These are phyloP conservation scores for Cladosporium sp. DNA, from an alignment of 2,329 filamentous ascomycete species.

Conservation along the genomic window DNA sequence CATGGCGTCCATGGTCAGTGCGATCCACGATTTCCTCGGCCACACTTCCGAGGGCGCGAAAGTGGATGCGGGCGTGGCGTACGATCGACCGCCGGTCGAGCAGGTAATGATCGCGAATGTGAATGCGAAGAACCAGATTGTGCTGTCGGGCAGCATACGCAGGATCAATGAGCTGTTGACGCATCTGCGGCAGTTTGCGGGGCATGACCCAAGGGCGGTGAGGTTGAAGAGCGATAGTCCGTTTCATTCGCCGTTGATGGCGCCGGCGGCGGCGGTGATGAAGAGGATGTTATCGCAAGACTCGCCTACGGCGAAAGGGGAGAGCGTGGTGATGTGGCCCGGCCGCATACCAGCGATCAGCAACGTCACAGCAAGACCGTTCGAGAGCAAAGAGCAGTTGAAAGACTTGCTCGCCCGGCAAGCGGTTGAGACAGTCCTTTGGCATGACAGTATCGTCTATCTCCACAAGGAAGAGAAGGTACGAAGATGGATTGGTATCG, in stretches of 20 bases:
- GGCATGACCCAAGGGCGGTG: constrained; percentile 87
- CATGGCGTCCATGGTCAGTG: constrained; percentile 66
- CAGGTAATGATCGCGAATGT: constrained; percentile 91
- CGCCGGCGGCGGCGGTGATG: constrained; percentile 76
- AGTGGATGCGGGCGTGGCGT: constrained; percentile 59
- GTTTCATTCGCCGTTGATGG: constrained; percentile 91
- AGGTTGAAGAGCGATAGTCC: constrained; percentile 83
- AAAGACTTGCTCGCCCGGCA: constrained; percentile 77
- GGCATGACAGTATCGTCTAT: constrained; percentile 93
- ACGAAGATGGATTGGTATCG: constrained; percentile 84
- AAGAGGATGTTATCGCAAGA: constrained; percentile 60
- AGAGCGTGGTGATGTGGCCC: constrained; percentile 73
- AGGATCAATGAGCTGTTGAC: constrained; percentile 78
- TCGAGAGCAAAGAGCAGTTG: constrained; percentile 69
- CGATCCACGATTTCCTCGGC: constrained; percentile 77
- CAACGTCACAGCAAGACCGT: constrained; percentile 81
- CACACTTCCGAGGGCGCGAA: constrained; percentile 64
- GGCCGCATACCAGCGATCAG: constrained; percentile 75
- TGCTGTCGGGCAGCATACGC: constrained; percentile 82
- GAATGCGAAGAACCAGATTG: constrained; percentile 95
- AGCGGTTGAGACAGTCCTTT: constrained; percentile 87
- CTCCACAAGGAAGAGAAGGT: constrained; percentile 81
- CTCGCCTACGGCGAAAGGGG: constrained; percentile 56
- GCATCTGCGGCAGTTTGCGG: constrained; percentile 84
- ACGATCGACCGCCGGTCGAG: constrained; percentile 72